These are phyloP conservation scores for Lecanicillium sp. DNA, from an alignment of 2,329 filamentous ascomycete species.

Conservation along the genomic window DNA sequence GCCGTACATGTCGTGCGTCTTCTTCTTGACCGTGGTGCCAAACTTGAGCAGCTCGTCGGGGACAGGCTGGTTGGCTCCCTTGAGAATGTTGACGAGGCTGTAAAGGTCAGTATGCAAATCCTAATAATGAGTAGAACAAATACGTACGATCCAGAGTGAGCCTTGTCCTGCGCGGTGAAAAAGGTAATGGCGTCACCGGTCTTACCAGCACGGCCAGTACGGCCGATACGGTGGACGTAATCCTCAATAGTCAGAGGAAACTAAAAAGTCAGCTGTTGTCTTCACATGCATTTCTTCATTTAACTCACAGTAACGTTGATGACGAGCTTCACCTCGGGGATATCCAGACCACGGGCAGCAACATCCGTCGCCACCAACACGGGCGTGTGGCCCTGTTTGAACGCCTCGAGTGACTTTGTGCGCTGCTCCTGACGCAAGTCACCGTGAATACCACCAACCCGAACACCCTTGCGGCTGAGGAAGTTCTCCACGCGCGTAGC, in stretches of 20 bases:
- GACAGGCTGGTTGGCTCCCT: slow-evolving; percentile 83
- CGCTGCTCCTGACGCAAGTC: slow-evolving; percentile 86
- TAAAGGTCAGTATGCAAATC: slow-evolving; percentile 15
- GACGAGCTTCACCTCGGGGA: slow-evolving; percentile 89
- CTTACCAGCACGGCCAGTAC: slow-evolving; percentile 89
- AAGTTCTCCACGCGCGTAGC: slow-evolving; percentile 82
- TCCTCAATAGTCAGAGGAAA: slow-evolving; percentile 95
- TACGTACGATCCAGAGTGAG: slow-evolving; percentile 78
- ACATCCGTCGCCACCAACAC: slow-evolving; percentile 94
- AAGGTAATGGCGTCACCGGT: slow-evolving; percentile 84
- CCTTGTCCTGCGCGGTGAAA: slow-evolving; percentile 93
- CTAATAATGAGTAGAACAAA: slow-evolving; percentile 14
- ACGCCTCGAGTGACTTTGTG: slow-evolving; percentile 78
- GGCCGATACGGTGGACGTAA: slow-evolving; percentile 94
- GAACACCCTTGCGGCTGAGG: slow-evolving; percentile 70
- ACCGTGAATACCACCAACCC: slow-evolving; percentile 87
- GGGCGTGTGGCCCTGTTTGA: slow-evolving; percentile 78
- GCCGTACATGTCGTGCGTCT: slow-evolving; percentile 90
- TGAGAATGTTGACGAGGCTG: slow-evolving; percentile 89
- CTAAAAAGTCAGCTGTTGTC: slow-evolving; percentile 28
- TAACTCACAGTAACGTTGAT: slow-evolving; percentile 73
- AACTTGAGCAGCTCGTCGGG: slow-evolving; percentile 91
- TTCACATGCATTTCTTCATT: neutral
- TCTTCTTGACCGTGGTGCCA: slow-evolving; percentile 97
- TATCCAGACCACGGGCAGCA: slow-evolving; percentile 87